These are phyloP conservation scores for Globisporangium nodosum DNA, from an alignment of 352 stramenopile species.

Conservation along the genomic window DNA sequence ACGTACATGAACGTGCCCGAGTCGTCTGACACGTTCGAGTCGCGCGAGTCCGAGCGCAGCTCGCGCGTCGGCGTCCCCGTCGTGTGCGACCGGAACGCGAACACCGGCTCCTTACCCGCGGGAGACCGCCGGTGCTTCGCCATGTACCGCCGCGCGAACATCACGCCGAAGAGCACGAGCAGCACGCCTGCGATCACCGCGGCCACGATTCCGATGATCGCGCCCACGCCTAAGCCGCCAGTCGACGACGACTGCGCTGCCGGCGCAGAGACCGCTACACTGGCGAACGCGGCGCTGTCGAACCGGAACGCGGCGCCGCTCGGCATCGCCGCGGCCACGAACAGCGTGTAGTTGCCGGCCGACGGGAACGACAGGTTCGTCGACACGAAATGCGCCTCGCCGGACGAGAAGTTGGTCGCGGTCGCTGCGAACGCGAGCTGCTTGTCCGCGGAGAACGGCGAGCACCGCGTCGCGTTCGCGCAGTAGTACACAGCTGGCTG, in stretches of 20 bases:
- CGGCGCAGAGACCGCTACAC: conserved; percentile 21
- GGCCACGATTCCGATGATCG: conserved; percentile 30
- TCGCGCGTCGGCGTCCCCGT: conserved; percentile 26
- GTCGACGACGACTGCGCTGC: conserved; percentile 10
- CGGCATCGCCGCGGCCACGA: conserved; percentile 36
- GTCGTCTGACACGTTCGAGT: conserved; percentile 30
- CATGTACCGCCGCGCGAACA: conserved; percentile 19
- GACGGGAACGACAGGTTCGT: conserved; percentile 26
- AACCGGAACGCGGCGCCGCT: conserved; percentile 38
- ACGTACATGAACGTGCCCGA: conserved; percentile 50
- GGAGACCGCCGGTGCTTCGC: conserved; percentile 1
- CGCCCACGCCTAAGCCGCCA: conserved; percentile 18
- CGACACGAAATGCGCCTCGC: conserved; percentile 16
- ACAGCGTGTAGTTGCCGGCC: conserved; percentile 40
- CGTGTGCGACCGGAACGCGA: conserved; percentile 34
- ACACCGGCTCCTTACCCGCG: conserved; percentile 26
- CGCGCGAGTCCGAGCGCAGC: conserved; percentile 28
- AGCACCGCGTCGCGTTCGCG: conserved; percentile 22
- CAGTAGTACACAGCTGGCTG: conserved; percentile 42
- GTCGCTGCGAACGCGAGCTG: conserved; percentile 22
- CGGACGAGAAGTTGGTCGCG: conserved; percentile 29
- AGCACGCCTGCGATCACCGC: conserved; percentile 23
- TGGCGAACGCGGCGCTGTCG: conserved; percentile 35
- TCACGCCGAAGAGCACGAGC: conserved; percentile 21
- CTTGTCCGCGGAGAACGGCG: conserved; percentile 34